These are phyloP conservation scores for Novymonas esmeraldas DNA, from an alignment of 208 protist genomes.

Conservation along the genomic window DNA sequence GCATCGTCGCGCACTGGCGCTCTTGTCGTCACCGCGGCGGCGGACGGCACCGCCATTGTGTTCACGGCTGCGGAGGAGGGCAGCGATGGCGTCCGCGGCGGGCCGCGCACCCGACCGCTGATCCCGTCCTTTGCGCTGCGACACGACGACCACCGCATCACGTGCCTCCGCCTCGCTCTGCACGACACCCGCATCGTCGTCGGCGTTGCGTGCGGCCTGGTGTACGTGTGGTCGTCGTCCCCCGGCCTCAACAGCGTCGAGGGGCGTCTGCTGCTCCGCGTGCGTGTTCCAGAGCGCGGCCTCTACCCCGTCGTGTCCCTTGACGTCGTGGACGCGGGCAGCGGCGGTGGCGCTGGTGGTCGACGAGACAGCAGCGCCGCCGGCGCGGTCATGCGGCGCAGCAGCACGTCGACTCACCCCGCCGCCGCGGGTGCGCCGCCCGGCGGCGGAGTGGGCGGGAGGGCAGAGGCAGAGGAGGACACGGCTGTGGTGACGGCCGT, in stretches of 20 bases:
- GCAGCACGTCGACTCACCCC: no score
- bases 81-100: background rate
- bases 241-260: slow-evolving; percentile 63
- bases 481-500: slow-evolving; percentile 13
- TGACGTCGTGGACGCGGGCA: background rate
- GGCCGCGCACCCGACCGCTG: background rate
- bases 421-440: no score
- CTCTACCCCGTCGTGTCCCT: slow-evolving; percentile 64
- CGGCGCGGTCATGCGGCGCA: no score
- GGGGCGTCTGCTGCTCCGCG: slow-evolving; percentile 57
- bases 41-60: slow-evolving; percentile 64
- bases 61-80: slow-evolving; percentile 31
- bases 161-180: slow-evolving; percentile 45
- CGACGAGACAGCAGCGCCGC: no score
- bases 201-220: slow-evolving; percentile 55
- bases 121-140: slow-evolving; percentile 37
- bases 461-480: background rate
- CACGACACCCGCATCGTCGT: slow-evolving; percentile 65
- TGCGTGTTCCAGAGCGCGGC: slow-evolving; percentile 45
- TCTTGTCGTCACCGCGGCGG: slow-evolving; percentile 65
- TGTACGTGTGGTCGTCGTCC: slow-evolving; percentile 76
- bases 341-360: background rate
- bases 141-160: slow-evolving; percentile 64
- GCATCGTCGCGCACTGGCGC: slow-evolving; percentile 47
- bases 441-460: no score